phyloP scores from a whole-genome alignment of 2,329 filamentous ascomycete species.

The Botryotinia narcissicola region DNA sequence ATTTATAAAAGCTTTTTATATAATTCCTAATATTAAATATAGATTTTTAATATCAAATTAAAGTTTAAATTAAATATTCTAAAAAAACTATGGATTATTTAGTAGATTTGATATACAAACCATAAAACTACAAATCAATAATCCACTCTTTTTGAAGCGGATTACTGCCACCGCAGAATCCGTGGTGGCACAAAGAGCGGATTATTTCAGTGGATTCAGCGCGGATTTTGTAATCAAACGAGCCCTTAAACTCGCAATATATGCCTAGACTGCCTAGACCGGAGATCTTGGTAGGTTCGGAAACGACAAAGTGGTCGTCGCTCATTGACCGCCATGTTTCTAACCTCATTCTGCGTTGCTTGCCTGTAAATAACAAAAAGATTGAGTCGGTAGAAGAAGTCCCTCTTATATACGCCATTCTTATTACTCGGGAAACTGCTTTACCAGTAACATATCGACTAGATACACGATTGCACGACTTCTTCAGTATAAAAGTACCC shows the following conservation, averaged over 20 bases:
- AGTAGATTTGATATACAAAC: too few relatives aligned
- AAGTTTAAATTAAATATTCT: too few relatives aligned
- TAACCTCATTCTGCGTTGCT: neutral
- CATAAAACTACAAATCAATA: too few relatives aligned
- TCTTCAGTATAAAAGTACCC: neutral
- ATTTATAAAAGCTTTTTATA: too few relatives aligned
- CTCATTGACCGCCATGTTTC: neutral
- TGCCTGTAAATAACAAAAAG: neutral
- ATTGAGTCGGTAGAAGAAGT: neutral
- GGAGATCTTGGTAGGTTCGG: neutral
- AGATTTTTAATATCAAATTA: too few relatives aligned
- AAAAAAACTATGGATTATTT: too few relatives aligned
- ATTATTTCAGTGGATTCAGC: too few relatives aligned
- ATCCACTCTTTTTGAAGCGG: too few relatives aligned
- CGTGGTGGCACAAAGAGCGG: too few relatives aligned
- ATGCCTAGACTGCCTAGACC: accelerated
- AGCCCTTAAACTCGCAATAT: accelerated
- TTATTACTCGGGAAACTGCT: neutral
- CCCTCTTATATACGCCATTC: neutral
- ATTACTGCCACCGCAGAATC: too few relatives aligned
- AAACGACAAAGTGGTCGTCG: neutral
- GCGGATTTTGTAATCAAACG: too few relatives aligned
- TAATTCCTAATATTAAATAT: too few relatives aligned
- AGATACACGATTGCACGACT: neutral
- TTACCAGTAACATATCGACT: neutral